Evolutionary conservation across 2,329 filamentous ascomycete species (phyloP).

Genomic region (Ophiocordyceps robertsii): DNA sequence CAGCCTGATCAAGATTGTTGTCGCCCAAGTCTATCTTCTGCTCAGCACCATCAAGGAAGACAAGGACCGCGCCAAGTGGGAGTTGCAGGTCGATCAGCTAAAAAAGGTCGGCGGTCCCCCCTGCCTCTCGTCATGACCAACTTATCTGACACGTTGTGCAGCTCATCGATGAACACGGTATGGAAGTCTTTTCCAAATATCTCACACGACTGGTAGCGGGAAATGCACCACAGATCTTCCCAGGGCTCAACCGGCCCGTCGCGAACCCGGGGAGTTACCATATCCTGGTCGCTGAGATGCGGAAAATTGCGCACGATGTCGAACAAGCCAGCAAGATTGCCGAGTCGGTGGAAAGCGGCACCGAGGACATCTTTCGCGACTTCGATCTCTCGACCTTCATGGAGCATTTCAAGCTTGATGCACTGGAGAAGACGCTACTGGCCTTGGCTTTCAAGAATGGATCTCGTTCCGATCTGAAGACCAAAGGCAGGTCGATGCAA

Average conservation of each 20-base stretch:
- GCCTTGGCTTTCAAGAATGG: conserved; percentile 78
- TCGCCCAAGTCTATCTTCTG: conserved; percentile 89
- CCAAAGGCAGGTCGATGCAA: conserved; percentile 56
- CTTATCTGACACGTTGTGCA: conserved; percentile 20
- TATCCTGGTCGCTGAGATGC: conserved; percentile 70
- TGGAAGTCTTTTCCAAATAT: conserved; percentile 96
- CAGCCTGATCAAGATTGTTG: conserved; percentile 80
- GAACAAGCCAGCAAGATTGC: conserved; percentile 84
- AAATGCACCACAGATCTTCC: conserved; percentile 87
- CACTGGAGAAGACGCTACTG: conserved; percentile 74
- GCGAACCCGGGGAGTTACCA: conserved; percentile 73
- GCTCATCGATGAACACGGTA: conserved; percentile 95
- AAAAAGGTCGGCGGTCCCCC: conserved; percentile 56
- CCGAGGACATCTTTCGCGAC: conserved; percentile 87
- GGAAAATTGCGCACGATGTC: conserved; percentile 67
- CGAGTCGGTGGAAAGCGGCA: conserved; percentile 79
- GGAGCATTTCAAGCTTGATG: conserved; percentile 89
- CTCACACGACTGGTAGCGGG: conserved; percentile 84
- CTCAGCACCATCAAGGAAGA: conserved; percentile 93
- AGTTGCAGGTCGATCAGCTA: conserved; percentile 80
- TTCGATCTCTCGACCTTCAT: conserved; percentile 94
- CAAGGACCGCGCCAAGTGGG: conserved; percentile 82
- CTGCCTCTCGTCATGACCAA: neutral
- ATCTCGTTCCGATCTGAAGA: conserved; percentile 68
- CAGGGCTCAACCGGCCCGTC: conserved; percentile 57